Conservation (phyloP, 1,284 basidiomycete genomes). For the Rhodotorula sp. region DNA sequence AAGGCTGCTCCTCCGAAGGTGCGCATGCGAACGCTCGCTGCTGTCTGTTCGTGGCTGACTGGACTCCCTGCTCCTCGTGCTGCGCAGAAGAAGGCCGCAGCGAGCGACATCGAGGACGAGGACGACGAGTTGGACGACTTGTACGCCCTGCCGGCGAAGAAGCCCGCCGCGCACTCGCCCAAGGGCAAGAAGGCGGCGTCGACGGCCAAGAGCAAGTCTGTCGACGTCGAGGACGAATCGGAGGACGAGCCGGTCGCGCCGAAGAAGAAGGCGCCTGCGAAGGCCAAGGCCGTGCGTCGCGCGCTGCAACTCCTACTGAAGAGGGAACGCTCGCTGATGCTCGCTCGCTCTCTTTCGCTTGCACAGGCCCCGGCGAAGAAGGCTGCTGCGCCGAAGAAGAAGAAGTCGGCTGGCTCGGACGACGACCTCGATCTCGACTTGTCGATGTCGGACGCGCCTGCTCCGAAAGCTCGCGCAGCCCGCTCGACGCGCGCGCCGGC, state of each 20-base stretch:
- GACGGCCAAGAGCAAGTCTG: background rate
- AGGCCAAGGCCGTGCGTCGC: constrained; percentile 47
- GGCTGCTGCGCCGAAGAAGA: background rate
- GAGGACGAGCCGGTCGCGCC: constrained; percentile 52
- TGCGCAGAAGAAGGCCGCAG: constrained; percentile 5
- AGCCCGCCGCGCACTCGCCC: constrained; percentile 28
- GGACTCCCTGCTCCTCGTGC: too few relatives aligned
- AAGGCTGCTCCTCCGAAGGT: constrained; percentile 19
- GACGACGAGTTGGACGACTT: constrained; percentile 29
- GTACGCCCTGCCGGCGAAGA: constrained; percentile 27
- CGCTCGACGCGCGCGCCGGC: constrained; percentile 20
- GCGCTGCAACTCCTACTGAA: constrained; percentile 54
- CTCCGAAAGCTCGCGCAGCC: constrained; percentile 11
- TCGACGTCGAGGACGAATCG: constrained; percentile 42
- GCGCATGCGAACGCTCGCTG: background rate
- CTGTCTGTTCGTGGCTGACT: background rate
- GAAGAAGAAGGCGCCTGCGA: constrained; percentile 49
- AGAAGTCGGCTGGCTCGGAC: constrained; percentile 2
- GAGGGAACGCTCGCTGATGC: constrained; percentile 42
- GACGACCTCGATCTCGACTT: constrained; percentile 16
- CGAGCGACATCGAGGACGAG: constrained; percentile 10
- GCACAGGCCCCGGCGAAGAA: background rate
- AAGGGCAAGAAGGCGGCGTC: constrained; percentile 41
- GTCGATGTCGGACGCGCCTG: constrained; percentile 7
- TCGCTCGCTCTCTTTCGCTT: too few relatives aligned